Base-by-base conservation (phyloP, 2,329 filamentous ascomycete genomes). In the Mycosphaerella arachidis region DNA sequence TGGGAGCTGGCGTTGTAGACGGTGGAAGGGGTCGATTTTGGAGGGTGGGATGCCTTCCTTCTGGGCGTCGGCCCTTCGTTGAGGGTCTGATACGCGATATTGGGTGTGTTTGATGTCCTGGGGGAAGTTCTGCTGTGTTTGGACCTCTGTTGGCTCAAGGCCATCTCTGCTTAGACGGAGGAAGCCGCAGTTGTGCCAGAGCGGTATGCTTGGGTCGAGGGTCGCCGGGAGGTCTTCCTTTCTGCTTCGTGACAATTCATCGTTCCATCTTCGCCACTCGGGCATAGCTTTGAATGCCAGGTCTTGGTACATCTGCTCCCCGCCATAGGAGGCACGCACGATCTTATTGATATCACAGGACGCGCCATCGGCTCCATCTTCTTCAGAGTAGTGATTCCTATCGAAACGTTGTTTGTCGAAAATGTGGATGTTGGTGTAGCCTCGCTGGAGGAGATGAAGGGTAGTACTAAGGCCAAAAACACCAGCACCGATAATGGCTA, bases 401-500 rank as follows among this genome's bases (percentile, higher is more conserved):
- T 66, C 51, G 33, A 64, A 66, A 30, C 55, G 58, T 35, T 69
- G 66, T 10, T 71, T 70, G 56, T 84, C 69, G 50, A 70, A 70
- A 40, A 71, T 29, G 24, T 65, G 63, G 13, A 71, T 62, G 55
- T 69, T 68, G 5, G 58, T 64, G 43, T 70, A 70, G 50, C 68
- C 68, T 35, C 63, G 57, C 37, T 60, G 55, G 18, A 66, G 56
- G 8, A 71, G 67, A 43, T 70, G 67, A 5, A 70, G 61, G 27
- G 77, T 76, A 7, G 75, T 76, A n/a, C 73, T 75, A 53, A 77
- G 66, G 37, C 77, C 77, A 30, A 79, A 75, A 50, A 79, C 77
- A n/a, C 77, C 77, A 18, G 73, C 73, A 48, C 77, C 77, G 13
- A 79, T 63, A 50, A 79, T 77, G 29, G 62, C 52, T 33, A 72